phyloP scores from a whole-genome alignment of 148 eudicot species.

The Fagopyrum homotropicum region DNA sequence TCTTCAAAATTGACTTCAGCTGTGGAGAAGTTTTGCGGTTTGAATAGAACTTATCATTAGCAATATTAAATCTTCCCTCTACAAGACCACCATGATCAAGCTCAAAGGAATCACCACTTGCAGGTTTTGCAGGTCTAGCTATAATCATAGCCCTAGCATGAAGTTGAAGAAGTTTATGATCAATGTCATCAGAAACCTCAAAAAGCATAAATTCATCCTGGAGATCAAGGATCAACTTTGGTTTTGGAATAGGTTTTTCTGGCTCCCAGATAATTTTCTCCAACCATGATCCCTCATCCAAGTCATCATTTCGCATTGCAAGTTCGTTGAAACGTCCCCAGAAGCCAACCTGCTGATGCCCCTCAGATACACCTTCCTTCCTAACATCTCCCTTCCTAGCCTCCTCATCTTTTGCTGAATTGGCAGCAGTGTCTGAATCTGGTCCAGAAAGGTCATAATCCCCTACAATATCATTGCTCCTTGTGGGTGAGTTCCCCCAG shows the following conservation, averaged over 20 bases:
- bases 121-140: conserved; percentile 40
- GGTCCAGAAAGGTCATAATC: conserved; percentile 69
- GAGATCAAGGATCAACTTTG: conserved; percentile 87
- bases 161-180: conserved; percentile 56
- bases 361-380: conserved; percentile 35
- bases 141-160: conserved; percentile 88
- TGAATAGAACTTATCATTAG: conserved; percentile 86
- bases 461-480: conserved; percentile 42
- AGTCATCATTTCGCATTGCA: conserved; percentile 64
- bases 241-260: conserved; percentile 44
- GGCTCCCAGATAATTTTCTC: conserved; percentile 84
- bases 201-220: conserved; percentile 96
- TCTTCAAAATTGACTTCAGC: conserved; percentile 73
- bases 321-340: conserved; percentile 66
- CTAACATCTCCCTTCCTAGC: conserved; percentile 17
- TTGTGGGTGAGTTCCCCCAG: conserved; percentile 65
- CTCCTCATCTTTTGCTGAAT: conserved; percentile 6
- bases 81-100: conserved; percentile 43
- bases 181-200: conserved; percentile 63
- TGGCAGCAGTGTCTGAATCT: conserved; percentile 39
- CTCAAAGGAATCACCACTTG: conserved; percentile 41
- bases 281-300: conserved; percentile 81
- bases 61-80: conserved; percentile 72
- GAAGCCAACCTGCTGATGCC: conserved; percentile 32
- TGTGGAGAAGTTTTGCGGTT: conserved; percentile 87